Conservation (phyloP, 192 early-diverging fungal species). For the Mortierella alpina region DNA sequence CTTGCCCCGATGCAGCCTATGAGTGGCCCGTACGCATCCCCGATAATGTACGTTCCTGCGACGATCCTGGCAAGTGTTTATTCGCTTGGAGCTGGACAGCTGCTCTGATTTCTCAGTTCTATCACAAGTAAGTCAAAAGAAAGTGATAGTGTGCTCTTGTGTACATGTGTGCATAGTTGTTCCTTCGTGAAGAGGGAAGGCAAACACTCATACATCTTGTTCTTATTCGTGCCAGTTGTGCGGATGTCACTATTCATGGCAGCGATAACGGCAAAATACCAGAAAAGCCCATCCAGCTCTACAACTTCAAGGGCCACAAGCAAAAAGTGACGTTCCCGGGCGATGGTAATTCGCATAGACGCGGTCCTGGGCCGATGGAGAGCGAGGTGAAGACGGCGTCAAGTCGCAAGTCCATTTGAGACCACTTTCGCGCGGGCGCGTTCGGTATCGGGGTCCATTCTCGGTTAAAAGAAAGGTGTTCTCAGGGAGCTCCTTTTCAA, state of each 20-base stretch:
- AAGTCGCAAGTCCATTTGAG: not conserved
- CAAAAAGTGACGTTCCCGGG: slow-evolving; percentile 18
- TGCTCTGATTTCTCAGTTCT: slow-evolving; percentile 24
- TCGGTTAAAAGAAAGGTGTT: too few relatives aligned
- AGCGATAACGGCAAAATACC: slow-evolving; percentile 23
- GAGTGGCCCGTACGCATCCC: slow-evolving; percentile 55
- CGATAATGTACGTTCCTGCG: slow-evolving; percentile 48
- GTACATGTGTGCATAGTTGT: not conserved
- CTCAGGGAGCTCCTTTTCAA: too few relatives aligned
- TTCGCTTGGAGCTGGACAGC: slow-evolving; percentile 48
- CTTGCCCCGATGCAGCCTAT: slow-evolving; percentile 53
- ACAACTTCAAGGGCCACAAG: slow-evolving; percentile 22
- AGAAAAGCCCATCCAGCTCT: slow-evolving; percentile 23
- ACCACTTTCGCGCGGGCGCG: too few relatives aligned
- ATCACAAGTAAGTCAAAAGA: slow-evolving; percentile 44
- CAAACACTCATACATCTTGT: not conserved
- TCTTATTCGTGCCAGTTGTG: slow-evolving; percentile 25
- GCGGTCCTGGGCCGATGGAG: slow-evolving; percentile 28
- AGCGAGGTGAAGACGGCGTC: slow-evolving; percentile 8
- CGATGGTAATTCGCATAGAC: slow-evolving; percentile 16
- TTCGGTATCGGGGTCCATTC: too few relatives aligned
- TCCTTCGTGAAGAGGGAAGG: not conserved
- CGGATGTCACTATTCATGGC: slow-evolving; percentile 41
- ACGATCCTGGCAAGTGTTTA: slow-evolving; percentile 32
- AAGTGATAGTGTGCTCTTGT: not conserved